Percentiles rank a stretch among this genome's conserved stretches.
These are phyloP conservation scores for Serendipita indica DNA, from an alignment of 768 basidiomycete species.

Conservation along the genomic window DNA sequence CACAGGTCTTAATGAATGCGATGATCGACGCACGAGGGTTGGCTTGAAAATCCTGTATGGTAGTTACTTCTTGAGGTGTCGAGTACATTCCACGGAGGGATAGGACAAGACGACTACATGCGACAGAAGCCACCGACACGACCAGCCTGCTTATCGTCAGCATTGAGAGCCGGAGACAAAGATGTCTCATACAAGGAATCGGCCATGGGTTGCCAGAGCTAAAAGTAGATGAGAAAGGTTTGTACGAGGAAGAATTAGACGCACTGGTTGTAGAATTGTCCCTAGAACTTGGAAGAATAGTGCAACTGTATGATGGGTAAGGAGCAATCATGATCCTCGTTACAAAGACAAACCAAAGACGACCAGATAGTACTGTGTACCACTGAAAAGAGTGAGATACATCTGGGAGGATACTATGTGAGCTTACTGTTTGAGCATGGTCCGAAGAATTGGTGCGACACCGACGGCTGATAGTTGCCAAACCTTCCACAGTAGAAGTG, in stretches of 20 bases:
- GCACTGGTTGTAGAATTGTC: neutral
- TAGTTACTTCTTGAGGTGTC: neutral
- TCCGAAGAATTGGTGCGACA: slow-evolving; percentile 1
- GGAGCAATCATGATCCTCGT: neutral
- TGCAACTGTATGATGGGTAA: neutral
- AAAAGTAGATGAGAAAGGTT: neutral
- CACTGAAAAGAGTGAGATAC: neutral
- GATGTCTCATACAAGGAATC: neutral
- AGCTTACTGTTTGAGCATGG: slow-evolving; percentile 8
- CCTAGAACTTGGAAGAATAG: slow-evolving; percentile 3
- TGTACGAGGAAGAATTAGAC: neutral
- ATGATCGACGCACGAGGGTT: neutral
- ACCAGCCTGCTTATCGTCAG: neutral
- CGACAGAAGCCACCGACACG: neutral
- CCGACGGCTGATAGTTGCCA: slow-evolving; percentile 5
- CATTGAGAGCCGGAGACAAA: neutral
- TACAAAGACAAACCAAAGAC: neutral
- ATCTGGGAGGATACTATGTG: neutral
- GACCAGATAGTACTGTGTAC: slow-evolving; percentile 8
- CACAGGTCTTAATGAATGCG: neutral
- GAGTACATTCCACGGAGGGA: slow-evolving; percentile 3
- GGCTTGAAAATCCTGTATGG: slow-evolving; percentile 5
- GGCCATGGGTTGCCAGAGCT: slow-evolving; percentile 6
- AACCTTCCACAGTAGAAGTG: neutral
- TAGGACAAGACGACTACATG: neutral